A percentile compares a stretch with the other conserved stretches of the same genome.
phyloP scores from a whole-genome alignment of 2,329 filamentous ascomycete species.

The Colletotrichum sp. region DNA sequence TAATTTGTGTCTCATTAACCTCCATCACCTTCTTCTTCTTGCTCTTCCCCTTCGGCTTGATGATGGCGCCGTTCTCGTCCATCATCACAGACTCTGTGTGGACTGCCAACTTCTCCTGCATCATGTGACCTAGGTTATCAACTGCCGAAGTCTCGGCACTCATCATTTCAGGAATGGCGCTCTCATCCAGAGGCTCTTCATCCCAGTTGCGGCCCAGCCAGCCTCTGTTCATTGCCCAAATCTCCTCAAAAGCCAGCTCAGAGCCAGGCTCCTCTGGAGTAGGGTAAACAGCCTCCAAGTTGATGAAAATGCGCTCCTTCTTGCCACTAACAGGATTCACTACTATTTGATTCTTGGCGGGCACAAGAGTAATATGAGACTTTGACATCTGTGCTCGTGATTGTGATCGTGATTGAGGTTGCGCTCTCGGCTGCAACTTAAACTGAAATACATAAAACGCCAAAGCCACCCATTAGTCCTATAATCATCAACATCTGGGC shows the following conservation, averaged over 20 bases:
- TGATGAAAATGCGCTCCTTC: conserved; percentile 85
- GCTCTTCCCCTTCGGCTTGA: conserved; percentile 52
- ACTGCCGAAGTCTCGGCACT: conserved; percentile 12
- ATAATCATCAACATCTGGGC: conserved; percentile 82
- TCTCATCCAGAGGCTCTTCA: conserved; percentile 8
- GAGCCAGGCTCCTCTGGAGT: conserved; percentile 71
- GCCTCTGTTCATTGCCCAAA: conserved; percentile 79
- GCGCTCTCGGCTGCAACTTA: conserved; percentile 36
- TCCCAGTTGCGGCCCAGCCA: conserved; percentile 67
- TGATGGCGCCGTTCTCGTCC: conserved; percentile 65
- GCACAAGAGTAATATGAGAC: conserved; percentile 69
- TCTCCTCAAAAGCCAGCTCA: conserved; percentile 90
- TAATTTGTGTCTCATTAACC: conserved; percentile 89
- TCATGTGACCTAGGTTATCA: conserved; percentile 26
- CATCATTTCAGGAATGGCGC: background rate
- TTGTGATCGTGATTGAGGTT: conserved; percentile 24
- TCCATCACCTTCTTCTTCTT: conserved; percentile 84
- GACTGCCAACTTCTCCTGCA: conserved; percentile 43
- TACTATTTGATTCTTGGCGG: conserved; percentile 77
- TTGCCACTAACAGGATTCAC: conserved; percentile 83
- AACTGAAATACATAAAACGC: conserved; percentile 59
- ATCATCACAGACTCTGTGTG: conserved; percentile 51
- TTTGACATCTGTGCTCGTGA: conserved; percentile 64
- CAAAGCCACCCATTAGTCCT: conserved; percentile 83
- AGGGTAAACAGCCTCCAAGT: conserved; percentile 85